Percentiles rank a stretch among this genome's conserved stretches.
These are phyloP conservation scores for Miscanthus lutarioriparius DNA, from an alignment of 176 grass and related monocot species.

Conservation along the genomic window DNA sequence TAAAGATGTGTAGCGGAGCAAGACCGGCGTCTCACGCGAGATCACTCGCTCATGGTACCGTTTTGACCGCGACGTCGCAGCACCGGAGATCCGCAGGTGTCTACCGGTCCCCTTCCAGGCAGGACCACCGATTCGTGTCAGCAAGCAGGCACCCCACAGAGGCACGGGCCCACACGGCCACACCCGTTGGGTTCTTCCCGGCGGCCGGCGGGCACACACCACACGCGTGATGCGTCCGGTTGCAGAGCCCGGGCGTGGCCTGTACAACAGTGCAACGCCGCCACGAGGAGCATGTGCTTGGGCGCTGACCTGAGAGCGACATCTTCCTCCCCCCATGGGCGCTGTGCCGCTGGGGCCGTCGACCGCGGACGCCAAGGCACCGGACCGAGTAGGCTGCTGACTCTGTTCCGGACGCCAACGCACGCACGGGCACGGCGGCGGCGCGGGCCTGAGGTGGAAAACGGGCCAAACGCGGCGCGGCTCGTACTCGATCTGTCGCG, in stretches of 20 bases:
- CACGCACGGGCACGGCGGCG: background rate
- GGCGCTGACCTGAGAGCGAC: no score
- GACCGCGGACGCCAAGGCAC: background rate
- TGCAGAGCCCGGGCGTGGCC: background rate
- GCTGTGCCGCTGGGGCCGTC: background rate
- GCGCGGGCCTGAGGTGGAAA: background rate
- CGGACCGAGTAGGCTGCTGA: background rate
- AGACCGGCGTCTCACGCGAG: conserved; percentile 13
- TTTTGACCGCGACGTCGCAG: background rate
- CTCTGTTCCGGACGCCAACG: background rate
- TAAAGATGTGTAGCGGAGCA: background rate
- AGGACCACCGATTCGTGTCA: background rate
- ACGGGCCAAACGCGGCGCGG: background rate
- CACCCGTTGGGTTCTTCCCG: background rate
- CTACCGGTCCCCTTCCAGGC: no score
- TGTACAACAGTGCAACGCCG: background rate
- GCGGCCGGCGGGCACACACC: no score
- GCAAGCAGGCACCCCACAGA: no score
- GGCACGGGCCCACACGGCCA: no score
- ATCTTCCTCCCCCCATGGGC: no score
- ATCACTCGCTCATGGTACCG: background rate
- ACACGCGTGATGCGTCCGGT: background rate
- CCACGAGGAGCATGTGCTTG: background rate
- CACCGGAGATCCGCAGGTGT: background rate
- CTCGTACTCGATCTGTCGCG: background rate